A percentile compares a stretch with the other conserved stretches of the same genome.
Evolutionary conservation across 2,329 filamentous ascomycete species (phyloP).

Genomic region (Aspergillus sp.): DNA sequence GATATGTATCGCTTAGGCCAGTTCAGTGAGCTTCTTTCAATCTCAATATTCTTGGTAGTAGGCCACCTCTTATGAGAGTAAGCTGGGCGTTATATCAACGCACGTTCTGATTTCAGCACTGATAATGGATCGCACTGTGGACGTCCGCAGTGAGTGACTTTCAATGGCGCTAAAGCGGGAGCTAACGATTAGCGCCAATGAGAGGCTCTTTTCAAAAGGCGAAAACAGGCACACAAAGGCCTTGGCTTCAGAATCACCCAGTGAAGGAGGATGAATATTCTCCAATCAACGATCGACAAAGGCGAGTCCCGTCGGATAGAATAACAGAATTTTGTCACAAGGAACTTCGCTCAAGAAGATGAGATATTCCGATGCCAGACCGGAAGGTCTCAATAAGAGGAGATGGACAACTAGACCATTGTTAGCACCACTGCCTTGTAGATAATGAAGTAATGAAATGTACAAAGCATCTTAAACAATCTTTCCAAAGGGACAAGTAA

Average conservation of each 20-base stretch:
- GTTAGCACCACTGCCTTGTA: too few relatives aligned
- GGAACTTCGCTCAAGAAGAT: too few relatives aligned
- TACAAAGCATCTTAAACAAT: too few relatives aligned
- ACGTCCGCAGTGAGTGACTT: background rate
- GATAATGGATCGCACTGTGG: background rate
- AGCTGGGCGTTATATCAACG: background rate
- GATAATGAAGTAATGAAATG: too few relatives aligned
- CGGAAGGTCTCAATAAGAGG: too few relatives aligned
- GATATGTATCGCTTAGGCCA: too few relatives aligned
- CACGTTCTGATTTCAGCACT: background rate
- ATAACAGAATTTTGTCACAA: too few relatives aligned
- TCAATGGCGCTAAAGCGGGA: conserved; percentile 3
- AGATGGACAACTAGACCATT: too few relatives aligned
- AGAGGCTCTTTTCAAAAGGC: background rate
- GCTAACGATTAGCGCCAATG: conserved; percentile 1
- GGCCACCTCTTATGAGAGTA: background rate
- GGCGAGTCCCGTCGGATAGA: too few relatives aligned
- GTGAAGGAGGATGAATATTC: background rate
- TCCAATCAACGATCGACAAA: background rate
- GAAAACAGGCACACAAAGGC: background rate
- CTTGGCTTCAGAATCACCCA: background rate
- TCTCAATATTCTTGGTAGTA: background rate
- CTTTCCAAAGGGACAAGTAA: too few relatives aligned
- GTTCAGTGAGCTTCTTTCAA: too few relatives aligned
- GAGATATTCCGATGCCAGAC: too few relatives aligned